phyloP scores from a whole-genome alignment of 305 asterid species.

The Withania somnifera region DNA sequence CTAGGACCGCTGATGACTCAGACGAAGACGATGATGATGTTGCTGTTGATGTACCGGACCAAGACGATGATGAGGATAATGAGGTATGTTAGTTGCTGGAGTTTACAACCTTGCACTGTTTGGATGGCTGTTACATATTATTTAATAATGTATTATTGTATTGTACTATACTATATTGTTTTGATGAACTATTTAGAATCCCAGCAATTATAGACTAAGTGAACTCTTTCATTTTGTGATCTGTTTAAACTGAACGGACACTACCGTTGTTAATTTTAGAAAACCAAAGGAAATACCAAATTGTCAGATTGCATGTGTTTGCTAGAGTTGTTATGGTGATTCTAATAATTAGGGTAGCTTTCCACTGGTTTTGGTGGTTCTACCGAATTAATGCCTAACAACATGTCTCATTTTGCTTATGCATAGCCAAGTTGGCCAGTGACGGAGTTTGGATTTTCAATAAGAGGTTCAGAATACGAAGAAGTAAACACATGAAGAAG shows the following conservation, averaged over 20 bases:
- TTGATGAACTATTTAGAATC: no score
- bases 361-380: not conserved
- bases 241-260: not conserved
- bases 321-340: not conserved
- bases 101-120: no score
- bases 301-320: not conserved
- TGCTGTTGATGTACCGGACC: constrained; percentile 21
- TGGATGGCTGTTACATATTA: no score
- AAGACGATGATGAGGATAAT: constrained; percentile 52
- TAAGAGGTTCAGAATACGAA: no score
- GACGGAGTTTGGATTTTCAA: no score
- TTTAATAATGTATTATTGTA: no score
- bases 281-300: not conserved
- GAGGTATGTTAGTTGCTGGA: constrained; percentile 40
- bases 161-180: no score
- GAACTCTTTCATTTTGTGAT: no score
- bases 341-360: not conserved
- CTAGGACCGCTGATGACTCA: constrained; percentile 66
- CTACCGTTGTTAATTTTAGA: no score
- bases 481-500: no score
- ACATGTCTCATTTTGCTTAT: not conserved
- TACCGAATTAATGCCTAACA: not conserved
- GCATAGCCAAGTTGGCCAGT: not conserved
- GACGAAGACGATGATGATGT: constrained; percentile 26
- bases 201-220: no score